Evolutionary conservation across 345 rosid genomes (phyloP), one percentile per base, ranked within the genome.

Genomic region (Mallotus nudiflorus): DNA sequence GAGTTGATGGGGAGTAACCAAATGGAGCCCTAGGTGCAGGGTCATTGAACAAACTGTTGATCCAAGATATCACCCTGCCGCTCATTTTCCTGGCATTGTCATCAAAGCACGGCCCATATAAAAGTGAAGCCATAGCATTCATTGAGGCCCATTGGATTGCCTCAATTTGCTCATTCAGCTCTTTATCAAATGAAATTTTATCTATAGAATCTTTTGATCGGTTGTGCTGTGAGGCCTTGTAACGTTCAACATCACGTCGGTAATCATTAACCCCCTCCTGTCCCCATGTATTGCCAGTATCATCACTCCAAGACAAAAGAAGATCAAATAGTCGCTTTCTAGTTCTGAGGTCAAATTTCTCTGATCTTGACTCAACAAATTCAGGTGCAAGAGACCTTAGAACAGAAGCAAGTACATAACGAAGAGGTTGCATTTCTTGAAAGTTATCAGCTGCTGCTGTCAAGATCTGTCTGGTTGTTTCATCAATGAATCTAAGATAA

Each of bases 81-180:
- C 94, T 87, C 99, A 92, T 95, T 85, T 92, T 95, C 80, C 98
- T 89, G 25, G 98, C 97, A 85, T 89, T 92, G 82, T 95, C 99
- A 78, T 95, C 98, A 85, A 95, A 95, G 77, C 99, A 95, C 44
- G 94, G 91, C 49, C 99, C 99, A 78, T 95, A 89, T 60, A 95
- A 82, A 70, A 95, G 92, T 44, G 98, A 95, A 74, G 98, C 97
- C 89, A 95, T 89, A 51, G 99, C 98, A 87, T 87, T 89, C 94
- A 90, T 83, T 31, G 97, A 90, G 72, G 97, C 98, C 98, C 97
- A 95, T 80, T 95, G 99, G 60, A 90, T 89, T 62, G 96, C 91
- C 86, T 95, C 98, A 31, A 90, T 72, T 81, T 90, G 99, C 78
- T 95, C 99, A 68, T 78, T 89, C 78, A 91, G 75, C 76, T 95